Evolutionary conservation across 352 stramenopile genomes (phyloP).

Genomic region (Phytophthora litchii): DNA sequence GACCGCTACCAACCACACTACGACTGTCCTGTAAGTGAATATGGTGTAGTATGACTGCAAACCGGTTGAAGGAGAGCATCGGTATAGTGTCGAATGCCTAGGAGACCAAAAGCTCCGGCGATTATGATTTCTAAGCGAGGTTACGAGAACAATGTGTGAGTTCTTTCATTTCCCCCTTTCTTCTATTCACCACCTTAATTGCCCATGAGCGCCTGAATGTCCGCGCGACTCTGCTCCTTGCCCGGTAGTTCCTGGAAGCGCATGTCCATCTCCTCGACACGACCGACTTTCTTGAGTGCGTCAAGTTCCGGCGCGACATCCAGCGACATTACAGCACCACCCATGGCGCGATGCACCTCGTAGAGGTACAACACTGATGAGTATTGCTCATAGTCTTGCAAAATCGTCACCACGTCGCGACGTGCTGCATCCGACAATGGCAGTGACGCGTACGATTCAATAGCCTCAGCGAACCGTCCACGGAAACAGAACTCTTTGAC

Average conservation of each 20-base stretch:
- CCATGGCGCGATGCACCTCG: conserved; percentile 41
- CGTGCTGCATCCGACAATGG: conserved; percentile 37
- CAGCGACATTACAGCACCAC: conserved; percentile 30
- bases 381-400: conserved; percentile 68
- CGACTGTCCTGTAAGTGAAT: conserved; percentile 44
- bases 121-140: conserved; percentile 21
- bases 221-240: conserved; percentile 48
- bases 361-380: conserved; percentile 54
- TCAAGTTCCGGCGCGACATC: conserved; percentile 54
- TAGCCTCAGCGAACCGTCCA: conserved; percentile 57
- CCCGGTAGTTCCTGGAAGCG: conserved; percentile 52
- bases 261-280: conserved; percentile 51
- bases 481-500: conserved; percentile 60
- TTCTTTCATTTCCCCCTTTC: conserved; percentile 7
- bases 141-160: conserved; percentile 17
- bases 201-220: conserved; percentile 59
- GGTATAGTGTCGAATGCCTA: conserved; percentile 17
- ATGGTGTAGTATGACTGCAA: conserved; percentile 11
- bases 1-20: conserved; percentile 50
- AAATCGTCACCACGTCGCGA: conserved; percentile 37
- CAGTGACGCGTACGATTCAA: conserved; percentile 56
- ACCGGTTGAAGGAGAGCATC: conserved; percentile 14
- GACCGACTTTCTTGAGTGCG: conserved; percentile 50
- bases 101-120: background rate
- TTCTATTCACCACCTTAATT: conserved; percentile 20